Base-by-base conservation (phyloP, 192 early-diverging fungal species). In the Entophlyctis helioformis region DNA sequence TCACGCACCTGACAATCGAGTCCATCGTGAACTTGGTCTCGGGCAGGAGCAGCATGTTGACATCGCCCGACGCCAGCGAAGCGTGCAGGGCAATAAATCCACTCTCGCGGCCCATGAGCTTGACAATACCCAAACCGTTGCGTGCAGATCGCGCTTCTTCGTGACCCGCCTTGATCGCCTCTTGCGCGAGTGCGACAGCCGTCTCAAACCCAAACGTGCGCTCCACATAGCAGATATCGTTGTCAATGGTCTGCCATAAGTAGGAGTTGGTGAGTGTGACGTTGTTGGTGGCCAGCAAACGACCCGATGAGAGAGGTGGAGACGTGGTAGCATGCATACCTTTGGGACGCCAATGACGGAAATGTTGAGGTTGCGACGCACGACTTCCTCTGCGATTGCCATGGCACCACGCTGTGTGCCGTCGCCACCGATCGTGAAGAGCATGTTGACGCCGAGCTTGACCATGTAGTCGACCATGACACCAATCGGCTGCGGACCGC, bases 61-160 rank as follows among this genome's bases (percentile, higher is more conserved):
- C 60, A 35, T 63, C 59, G 3, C 59, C 60, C 11, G 41, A 54
- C 2, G 59, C 56, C 27, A 63, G 36, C 12, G 60, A 23, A 13
- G 60, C 57, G 36, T 59, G 39, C 18, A 62, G 46, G 18, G 60
- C 60, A 45, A 62, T 62, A 29, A 62, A 62, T 7, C 60, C 60
- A 8, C 42, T 50, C 26, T 61, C 56, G n/a, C 60, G 28, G 19
- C 60, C 60, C 60, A 62, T 62, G 35, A 62, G 43, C 40, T 62
- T 62, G 23, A 62, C 60, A 36, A 62, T 46, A 2, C 60, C 60
- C 21, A 62, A 39, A 11, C 60, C 60, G 34, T 56, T 36, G 7
- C 29, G 38, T 1, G 45, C 51, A 10, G 28, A 15, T 0, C 60
- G 43, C 1, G 60, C 57, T 34, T 62, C 60, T 27, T 62, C 57